phyloP scores from a whole-genome alignment of 108 stramenopile genomes.

The Aurantiochytrium sp. region DNA sequence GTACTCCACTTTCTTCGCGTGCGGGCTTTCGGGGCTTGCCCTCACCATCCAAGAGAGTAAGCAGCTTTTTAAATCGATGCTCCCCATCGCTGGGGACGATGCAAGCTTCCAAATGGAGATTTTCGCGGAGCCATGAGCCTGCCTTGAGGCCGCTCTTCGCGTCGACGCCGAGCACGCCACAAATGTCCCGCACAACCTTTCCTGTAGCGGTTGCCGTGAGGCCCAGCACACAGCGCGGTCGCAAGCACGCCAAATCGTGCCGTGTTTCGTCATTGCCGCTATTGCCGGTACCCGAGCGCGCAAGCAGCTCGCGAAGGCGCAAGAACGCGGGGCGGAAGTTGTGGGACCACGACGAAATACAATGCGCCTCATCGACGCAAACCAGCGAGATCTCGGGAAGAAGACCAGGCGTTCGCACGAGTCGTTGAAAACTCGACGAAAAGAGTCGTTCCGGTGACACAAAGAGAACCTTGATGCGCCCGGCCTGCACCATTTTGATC shows the following conservation, averaged over 20 bases:
- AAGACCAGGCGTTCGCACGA: constrained; percentile 57
- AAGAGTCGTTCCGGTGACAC: constrained; percentile 81
- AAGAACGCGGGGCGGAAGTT: constrained; percentile 90
- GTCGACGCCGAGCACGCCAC: not conserved
- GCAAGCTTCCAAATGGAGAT: not conserved
- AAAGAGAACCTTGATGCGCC: constrained; percentile 74
- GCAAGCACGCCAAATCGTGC: not conserved
- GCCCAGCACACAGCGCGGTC: not conserved
- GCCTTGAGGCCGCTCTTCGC: not conserved
- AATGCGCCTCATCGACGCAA: constrained; percentile 91
- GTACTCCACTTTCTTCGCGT: not conserved
- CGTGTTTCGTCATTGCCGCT: too few species aligned
- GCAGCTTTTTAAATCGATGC: not conserved
- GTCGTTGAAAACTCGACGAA: constrained; percentile 75
- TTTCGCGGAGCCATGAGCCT: not conserved
- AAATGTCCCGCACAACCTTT: not conserved
- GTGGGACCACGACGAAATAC: constrained; percentile 84
- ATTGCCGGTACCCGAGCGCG: not conserved
- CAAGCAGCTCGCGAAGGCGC: constrained; percentile 58
- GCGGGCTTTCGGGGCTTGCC: not conserved
- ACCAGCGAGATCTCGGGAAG: constrained; percentile 60
- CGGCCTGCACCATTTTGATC: constrained; percentile 63
- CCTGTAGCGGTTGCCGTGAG: not conserved
- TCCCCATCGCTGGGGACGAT: not conserved
- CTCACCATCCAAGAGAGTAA: not conserved